Evolutionary conservation across 2,329 filamentous ascomycete species (phyloP).

Genomic region (Arthrobotrys musiformis): DNA sequence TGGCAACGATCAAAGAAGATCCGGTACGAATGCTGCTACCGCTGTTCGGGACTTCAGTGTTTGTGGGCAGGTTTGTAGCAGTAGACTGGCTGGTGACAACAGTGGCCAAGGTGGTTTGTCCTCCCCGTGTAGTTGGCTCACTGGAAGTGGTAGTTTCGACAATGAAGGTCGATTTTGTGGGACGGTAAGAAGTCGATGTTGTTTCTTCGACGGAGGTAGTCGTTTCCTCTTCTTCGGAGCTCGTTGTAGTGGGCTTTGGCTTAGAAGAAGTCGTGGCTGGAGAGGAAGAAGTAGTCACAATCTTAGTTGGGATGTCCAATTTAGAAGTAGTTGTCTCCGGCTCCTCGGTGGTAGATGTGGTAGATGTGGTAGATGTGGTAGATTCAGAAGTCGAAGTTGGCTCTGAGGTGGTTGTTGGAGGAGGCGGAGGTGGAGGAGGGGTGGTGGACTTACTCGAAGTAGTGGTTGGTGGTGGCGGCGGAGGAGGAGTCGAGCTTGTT

Average conservation of each 20-base stretch:
- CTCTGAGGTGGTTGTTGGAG: conserved; percentile 9
- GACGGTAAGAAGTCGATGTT: conserved; percentile 1
- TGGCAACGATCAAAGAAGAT: conserved; percentile 29
- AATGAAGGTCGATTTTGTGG: conserved; percentile 14
- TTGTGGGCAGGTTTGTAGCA: not conserved
- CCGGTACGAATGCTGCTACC: conserved; percentile 17
- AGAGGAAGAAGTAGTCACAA: conserved; percentile 12
- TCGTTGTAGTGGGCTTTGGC: conserved; percentile 14
- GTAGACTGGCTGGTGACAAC: not conserved
- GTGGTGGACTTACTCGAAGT: conserved; percentile 38
- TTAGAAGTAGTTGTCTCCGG: conserved; percentile 33
- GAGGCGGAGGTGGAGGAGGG: conserved; percentile 18
- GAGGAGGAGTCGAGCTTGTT: conserved; percentile 5
- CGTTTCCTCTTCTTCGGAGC: conserved; percentile 16
- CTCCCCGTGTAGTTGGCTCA: not conserved
- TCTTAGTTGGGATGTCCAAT: conserved; percentile 18
- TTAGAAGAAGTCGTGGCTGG: conserved; percentile 11
- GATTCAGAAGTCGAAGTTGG: conserved; percentile 13
- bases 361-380: conserved; percentile 28
- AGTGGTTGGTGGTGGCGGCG: conserved; percentile 22
- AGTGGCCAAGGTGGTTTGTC: conserved; percentile 10
- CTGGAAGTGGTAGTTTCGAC: conserved; percentile 14
- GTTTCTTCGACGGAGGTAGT: conserved; percentile 1
- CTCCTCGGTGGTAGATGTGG: conserved; percentile 31
- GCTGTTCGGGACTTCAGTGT: conserved; percentile 20